Evolutionary conservation across 768 basidiomycete species (phyloP).

Genomic region (Agaricus bisporus): DNA sequence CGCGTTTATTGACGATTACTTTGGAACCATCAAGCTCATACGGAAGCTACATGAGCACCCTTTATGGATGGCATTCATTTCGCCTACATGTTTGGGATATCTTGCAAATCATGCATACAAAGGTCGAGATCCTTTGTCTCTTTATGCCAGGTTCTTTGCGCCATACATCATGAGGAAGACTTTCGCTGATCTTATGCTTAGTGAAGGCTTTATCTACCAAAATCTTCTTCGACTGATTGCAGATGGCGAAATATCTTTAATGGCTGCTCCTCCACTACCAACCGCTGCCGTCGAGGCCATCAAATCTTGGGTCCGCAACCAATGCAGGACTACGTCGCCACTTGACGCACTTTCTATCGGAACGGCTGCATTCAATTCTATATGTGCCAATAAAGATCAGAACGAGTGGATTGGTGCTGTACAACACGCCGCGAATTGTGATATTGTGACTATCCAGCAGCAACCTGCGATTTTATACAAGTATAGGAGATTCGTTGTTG

Average conservation of each 20-base stretch:
- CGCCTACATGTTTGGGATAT: conserved; percentile 59
- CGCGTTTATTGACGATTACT: conserved; percentile 49
- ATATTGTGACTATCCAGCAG: conserved; percentile 47
- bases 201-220: conserved; percentile 33
- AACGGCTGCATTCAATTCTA: conserved; percentile 31
- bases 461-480: conserved; percentile 58
- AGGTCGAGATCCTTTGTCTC: conserved; percentile 32
- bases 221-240: conserved; percentile 44
- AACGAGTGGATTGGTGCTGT: conserved; percentile 30
- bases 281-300: conserved; percentile 13
- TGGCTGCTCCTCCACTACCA: conserved; percentile 40
- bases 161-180: not conserved
- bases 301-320: conserved; percentile 33
- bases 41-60: conserved; percentile 51
- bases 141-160: conserved; percentile 23
- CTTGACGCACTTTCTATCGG: conserved; percentile 39
- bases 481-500: conserved; percentile 62
- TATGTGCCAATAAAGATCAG: conserved; percentile 25
- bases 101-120: conserved; percentile 29
- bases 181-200: conserved; percentile 15
- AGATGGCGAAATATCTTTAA: conserved; percentile 49
- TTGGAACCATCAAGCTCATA: conserved; percentile 42
- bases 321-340: conserved; percentile 26
- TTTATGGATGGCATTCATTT: conserved; percentile 62
- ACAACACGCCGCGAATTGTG: conserved; percentile 39